These are phyloP conservation scores for Acanthamoeba sp. DNA, from an alignment of 208 protist genomes.

Conservation along the genomic window DNA sequence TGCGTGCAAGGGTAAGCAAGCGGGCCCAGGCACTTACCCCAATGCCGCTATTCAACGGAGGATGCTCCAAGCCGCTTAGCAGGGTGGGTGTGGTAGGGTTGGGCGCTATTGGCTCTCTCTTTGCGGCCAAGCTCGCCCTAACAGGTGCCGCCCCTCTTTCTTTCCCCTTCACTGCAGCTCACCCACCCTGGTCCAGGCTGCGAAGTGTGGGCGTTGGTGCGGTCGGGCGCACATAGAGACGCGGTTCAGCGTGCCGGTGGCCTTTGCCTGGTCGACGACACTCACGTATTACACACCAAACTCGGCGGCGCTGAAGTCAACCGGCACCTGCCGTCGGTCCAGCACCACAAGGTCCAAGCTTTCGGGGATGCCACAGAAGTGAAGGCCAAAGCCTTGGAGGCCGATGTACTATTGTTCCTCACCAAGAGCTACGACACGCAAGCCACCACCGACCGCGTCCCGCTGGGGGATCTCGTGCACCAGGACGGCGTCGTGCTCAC, in stretches of 20 bases:
- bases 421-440: conserved; percentile 52
- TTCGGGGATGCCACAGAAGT: not conserved
- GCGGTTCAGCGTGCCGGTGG: not conserved
- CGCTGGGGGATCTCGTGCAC: not conserved
- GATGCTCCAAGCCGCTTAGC: no score
- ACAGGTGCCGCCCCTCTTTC: not conserved
- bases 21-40: no score
- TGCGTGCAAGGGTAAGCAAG: no score
- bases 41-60: no score
- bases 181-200: not conserved
- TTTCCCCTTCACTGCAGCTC: not conserved
- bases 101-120: conserved; percentile 8
- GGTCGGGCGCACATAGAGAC: not conserved
- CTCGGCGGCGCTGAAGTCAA: no score
- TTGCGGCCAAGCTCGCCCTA: conserved; percentile 3
- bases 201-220: conserved; percentile 11
- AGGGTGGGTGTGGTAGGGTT: conserved; percentile 14
- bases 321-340: no score
- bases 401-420: conserved; percentile 29
- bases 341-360: not conserved
- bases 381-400: not conserved
- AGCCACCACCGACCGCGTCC: not conserved
- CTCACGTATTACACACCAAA: no score
- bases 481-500: not conserved
- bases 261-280: not conserved